Base-by-base conservation (phyloP, 192 early-diverging fungal genomes). In the Mycoemilia scoparia region DNA sequence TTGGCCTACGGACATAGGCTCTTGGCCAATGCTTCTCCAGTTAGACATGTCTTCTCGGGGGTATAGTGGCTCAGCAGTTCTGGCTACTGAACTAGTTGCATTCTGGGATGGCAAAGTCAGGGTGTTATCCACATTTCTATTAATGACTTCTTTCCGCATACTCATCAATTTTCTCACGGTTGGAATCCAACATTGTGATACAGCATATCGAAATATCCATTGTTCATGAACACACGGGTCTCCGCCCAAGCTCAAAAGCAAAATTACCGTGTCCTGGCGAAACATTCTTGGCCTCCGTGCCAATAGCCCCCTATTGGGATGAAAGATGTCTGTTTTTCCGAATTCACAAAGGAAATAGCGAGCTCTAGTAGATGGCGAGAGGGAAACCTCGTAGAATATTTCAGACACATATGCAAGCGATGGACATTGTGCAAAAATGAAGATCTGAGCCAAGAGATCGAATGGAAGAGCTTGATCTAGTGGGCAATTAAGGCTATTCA, bases 351-450 rank as follows among this genome's bases (percentile, higher is more conserved):
- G 18, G 32, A 31, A 57, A 39, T 44, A 62, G 22, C 43, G 59
- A 19, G 59, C 59, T 0, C 59, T 44, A 21, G 57, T 54, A 4
- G 37, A 48, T 36, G 34, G 28, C 23, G 49, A 41, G 45, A 21
- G 39, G 32, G 59, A 62, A 21, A 39, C 59, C 5, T 26, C 28
- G 34, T 44, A 17, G 34, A 62, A 55, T 6, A 18, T 34, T 2
- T 54, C 45, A 38, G 59, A 56, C 24, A 57, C 49, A 1, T 25
- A 21, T 8, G 44, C 49, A 11, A 62, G 59, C 30, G 54, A 38
- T 38, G 59, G 59, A 52, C 54, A 52, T 43, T 62, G 59, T 34
- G 59, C 59, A 10, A 29, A 29, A 26, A 62, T 54, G n/a, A 62
- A 62, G 5, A 62, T 45, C n/a, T 15, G 24, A 43, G 53, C 46